Conservation (phyloP, 768 basidiomycete genomes). For the Pulveroboletus sp. region DNA sequence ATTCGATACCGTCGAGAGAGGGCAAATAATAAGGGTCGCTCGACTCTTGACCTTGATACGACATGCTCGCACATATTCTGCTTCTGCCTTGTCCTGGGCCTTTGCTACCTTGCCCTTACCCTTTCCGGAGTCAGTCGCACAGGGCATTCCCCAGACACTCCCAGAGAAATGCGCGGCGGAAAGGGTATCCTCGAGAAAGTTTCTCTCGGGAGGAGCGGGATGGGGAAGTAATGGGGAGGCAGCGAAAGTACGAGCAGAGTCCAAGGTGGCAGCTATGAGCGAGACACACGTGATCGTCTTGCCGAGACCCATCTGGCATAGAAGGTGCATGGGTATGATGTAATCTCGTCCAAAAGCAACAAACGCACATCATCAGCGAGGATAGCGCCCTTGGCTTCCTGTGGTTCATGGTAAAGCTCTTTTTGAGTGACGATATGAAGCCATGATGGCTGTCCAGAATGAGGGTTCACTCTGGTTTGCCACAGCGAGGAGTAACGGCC, state of each 20-base stretch:
- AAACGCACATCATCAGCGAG: constrained; percentile 90
- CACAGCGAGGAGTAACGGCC: constrained; percentile 70
- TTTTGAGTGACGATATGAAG: constrained; percentile 80
- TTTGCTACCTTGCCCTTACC: constrained; percentile 63
- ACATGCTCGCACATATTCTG: constrained; percentile 62
- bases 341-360: constrained; percentile 7
- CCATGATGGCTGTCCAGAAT: constrained; percentile 55
- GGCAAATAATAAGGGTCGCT: constrained; percentile 94
- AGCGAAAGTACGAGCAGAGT: constrained; percentile 63
- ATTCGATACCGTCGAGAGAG: constrained; percentile 92
- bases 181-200: constrained; percentile 30
- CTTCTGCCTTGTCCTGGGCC: constrained; percentile 65
- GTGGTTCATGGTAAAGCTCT: constrained; percentile 61
- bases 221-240: constrained; percentile 45
- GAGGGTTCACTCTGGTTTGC: constrained; percentile 51
- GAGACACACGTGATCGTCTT: constrained; percentile 97
- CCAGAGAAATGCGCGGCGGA: constrained; percentile 63
- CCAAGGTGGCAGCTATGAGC: constrained; percentile 81
- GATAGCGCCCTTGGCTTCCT: constrained; percentile 80
- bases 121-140: constrained; percentile 39
- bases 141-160: constrained; percentile 84
- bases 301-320: constrained; percentile 86
- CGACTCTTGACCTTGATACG: constrained; percentile 80
- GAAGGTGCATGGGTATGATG: constrained; percentile 13
- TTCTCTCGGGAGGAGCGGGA: constrained; percentile 39